Percentiles rank a stretch among this genome's conserved stretches.
These are phyloP conservation scores for Taphrina populina DNA, from an alignment of 1,139 yeast genomes.

Conservation along the genomic window DNA sequence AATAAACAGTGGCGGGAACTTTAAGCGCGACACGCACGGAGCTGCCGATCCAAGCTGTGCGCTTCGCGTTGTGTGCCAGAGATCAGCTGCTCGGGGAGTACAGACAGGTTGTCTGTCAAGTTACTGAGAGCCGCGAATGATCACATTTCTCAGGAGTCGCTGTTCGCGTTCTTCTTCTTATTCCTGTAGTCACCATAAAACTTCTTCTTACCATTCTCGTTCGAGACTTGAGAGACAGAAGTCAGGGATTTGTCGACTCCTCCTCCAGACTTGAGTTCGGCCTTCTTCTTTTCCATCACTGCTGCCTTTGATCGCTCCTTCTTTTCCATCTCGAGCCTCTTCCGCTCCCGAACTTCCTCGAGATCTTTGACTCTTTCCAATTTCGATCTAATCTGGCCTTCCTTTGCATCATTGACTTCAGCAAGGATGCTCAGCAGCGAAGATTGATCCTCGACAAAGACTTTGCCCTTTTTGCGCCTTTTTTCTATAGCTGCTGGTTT, in stretches of 20 bases:
- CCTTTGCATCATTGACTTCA: constrained; percentile 30
- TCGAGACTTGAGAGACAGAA: background rate
- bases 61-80: too few relatives aligned
- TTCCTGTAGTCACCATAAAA: constrained; percentile 18
- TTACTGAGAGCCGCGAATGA: too few relatives aligned
- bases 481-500: constrained; percentile 24
- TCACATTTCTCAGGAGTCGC: too few relatives aligned
- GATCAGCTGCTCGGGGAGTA: too few relatives aligned
- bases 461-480: constrained; percentile 31
- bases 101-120: too few relatives aligned
- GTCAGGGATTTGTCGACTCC: background rate
- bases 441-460: constrained; percentile 26
- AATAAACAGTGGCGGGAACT: too few relatives aligned
- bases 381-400: constrained; percentile 27
- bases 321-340: constrained; percentile 22
- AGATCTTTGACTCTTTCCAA: constrained; percentile 32
- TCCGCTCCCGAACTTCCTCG: constrained; percentile 29
- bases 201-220: background rate
- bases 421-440: constrained; percentile 23
- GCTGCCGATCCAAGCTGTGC: too few relatives aligned
- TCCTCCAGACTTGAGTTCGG: constrained; percentile 2
- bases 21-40: too few relatives aligned
- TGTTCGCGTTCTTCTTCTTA: constrained; percentile 4
- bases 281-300: constrained; percentile 20
- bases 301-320: constrained; percentile 30